phyloP scores from a whole-genome alignment of 2,329 filamentous ascomycete genomes.

The Diatrype stigma region DNA sequence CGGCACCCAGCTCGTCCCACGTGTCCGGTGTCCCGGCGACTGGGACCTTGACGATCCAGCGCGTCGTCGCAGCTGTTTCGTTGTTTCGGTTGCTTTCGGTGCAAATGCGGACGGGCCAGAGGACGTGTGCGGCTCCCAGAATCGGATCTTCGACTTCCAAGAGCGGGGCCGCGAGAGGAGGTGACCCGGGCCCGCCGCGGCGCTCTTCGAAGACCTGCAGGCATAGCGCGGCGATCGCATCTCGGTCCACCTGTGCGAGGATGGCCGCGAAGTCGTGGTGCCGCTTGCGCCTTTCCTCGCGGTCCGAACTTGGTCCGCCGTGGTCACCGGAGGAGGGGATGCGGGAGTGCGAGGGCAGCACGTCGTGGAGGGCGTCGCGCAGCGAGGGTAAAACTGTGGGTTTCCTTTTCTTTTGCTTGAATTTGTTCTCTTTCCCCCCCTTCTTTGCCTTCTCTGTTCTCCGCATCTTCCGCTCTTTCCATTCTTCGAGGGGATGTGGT shows the following conservation, averaged over 20 bases:
- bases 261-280: constrained; percentile 13
- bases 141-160: constrained; percentile 10
- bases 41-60: constrained; percentile 23
- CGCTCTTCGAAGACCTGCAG: constrained; percentile 7
- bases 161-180: constrained; percentile 1
- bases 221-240: constrained; percentile 11
- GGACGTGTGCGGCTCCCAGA: constrained; percentile 18
- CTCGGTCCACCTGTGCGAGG: constrained; percentile 14
- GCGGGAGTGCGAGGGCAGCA: not conserved
- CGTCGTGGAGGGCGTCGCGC: not conserved
- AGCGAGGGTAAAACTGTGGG: not conserved
- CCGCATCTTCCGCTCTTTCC: not conserved
- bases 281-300: constrained; percentile 2
- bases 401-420: not conserved
- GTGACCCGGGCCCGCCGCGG: not conserved
- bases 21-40: constrained; percentile 11
- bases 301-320: not conserved
- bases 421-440: too few relatives aligned
- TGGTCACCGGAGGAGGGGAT: not conserved
- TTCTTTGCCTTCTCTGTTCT: not conserved
- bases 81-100: not conserved
- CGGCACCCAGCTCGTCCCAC: constrained; percentile 14
- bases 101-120: constrained; percentile 17
- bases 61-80: not conserved
- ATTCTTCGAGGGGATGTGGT: too few relatives aligned